Conservation (phyloP, 345 rosid genomes). For the Citrus inodora region DNA sequence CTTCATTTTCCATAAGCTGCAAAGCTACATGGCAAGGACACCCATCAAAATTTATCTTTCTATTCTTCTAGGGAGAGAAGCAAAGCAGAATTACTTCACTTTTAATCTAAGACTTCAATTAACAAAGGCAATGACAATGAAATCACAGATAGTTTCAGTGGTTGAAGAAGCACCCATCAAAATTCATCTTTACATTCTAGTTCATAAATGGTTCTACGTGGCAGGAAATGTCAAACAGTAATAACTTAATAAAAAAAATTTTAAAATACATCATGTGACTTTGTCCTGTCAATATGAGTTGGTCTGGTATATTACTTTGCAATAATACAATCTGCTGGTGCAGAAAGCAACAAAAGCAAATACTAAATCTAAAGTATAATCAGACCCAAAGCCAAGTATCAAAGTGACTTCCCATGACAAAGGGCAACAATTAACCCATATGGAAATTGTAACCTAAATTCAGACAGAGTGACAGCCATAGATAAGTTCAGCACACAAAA, state of each 20-base stretch:
- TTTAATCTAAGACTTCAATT: not conserved
- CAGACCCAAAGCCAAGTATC: not conserved
- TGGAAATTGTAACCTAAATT: not conserved
- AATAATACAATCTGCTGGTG: not conserved
- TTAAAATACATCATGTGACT: not conserved
- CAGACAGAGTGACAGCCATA: not conserved
- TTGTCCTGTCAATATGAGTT: not conserved
- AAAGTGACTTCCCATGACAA: not conserved
- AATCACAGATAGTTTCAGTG: not conserved
- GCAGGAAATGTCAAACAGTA: not conserved
- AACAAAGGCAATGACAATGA: not conserved
- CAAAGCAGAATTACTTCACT: not conserved
- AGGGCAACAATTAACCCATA: not conserved
- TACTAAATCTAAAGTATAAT: not conserved
- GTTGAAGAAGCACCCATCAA: not conserved
- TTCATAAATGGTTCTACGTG: not conserved
- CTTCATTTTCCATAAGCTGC: slow-evolving; percentile 74
- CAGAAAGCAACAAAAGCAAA: not conserved
- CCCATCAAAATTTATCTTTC: slow-evolving; percentile 24
- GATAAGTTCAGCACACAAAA: not conserved
- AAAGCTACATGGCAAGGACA: slow-evolving; percentile 62
- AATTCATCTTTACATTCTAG: not conserved
- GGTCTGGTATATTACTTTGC: not conserved
- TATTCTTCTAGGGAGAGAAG: not conserved
- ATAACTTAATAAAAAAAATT: not conserved